Evolutionary conservation across 352 stramenopile genomes (phyloP).

Genomic region (Phytophthora meadii): DNA sequence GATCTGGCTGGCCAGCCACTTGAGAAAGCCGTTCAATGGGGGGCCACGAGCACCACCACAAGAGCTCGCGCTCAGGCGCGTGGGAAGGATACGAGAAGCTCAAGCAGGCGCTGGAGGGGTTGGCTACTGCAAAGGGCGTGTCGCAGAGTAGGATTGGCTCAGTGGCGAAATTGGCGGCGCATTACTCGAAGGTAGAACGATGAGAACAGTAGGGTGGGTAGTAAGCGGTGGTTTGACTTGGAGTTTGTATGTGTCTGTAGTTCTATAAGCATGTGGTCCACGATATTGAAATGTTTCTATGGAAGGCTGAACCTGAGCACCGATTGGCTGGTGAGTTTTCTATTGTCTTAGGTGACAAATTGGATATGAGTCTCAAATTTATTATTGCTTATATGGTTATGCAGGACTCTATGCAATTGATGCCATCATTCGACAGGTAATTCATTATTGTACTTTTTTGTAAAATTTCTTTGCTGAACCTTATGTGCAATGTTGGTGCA

Average conservation of each 20-base stretch:
- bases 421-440: neutral
- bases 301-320: conserved; percentile 85
- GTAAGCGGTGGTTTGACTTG: conserved; percentile 18
- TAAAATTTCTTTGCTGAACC: neutral
- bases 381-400: conserved; percentile 11
- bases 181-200: conserved; percentile 70
- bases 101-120: conserved; percentile 66
- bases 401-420: conserved; percentile 66
- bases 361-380: neutral
- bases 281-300: conserved; percentile 85
- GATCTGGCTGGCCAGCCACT: conserved; percentile 40
- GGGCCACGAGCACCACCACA: conserved; percentile 44
- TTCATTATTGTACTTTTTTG: neutral
- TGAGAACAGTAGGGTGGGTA: neutral
- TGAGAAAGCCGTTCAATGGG: conserved; percentile 31
- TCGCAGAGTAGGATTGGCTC: conserved; percentile 79
- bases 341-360: conserved; percentile 8
- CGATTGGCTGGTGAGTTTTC: conserved; percentile 65
- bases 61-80: conserved; percentile 32
- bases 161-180: conserved; percentile 70
- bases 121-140: conserved; percentile 81
- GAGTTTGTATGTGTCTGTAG: conserved; percentile 41
- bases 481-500: conserved; percentile 20
- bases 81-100: conserved; percentile 82
- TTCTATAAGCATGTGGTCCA: conserved; percentile 91